Evolutionary conservation across 345 rosid genomes (phyloP), one percentile per base, ranked within the genome.

Genomic region (Pugionium cornutum): DNA sequence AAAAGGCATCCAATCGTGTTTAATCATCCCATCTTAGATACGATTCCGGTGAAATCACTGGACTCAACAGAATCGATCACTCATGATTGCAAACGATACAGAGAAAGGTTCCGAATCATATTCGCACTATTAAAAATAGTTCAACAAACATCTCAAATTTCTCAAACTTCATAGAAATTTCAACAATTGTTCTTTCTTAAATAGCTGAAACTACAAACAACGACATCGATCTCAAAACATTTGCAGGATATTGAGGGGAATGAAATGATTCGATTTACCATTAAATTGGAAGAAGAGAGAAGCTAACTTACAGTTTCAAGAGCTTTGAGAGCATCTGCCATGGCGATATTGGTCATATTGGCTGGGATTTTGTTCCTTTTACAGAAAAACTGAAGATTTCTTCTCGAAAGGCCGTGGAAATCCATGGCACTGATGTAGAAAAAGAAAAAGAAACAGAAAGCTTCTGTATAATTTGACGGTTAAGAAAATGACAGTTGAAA

Each of bases 281-380:
- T 1, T 27, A 6, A 52, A 62, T 9, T 2, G 31, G 30, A 4
- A 25, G 48, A 3, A 27, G 46, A 9, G 1, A 5, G 35, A 48
- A 35, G 48, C 10, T 30, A 28, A 47, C 73, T 69, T 80, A 94
- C 99, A 58, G 53, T 75, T n/a, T 81, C 78, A 64, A 90, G 92
- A 81, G 82, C 74, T 44, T 71, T 43, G 77, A 94, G 97, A 73
- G 97, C 88, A 64, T 87, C 84, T 3, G 85, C 96, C 97, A 94
- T 94, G 82, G 95, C 96, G 41, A 84, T 65, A 62, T 94, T 94
- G 75, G 99, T 89, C 50, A 78, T 70, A 69, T 91, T 91, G 9
- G 96, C 99, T 0, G 96, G 84, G 75, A 95, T 95, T 78, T 83
- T 84, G 89, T 95, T 91, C 78, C 28, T 82, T 86, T 94, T 94